These are phyloP conservation scores for Termitomyces eurrhizus DNA, from an alignment of 768 basidiomycete species.

Conservation along the genomic window DNA sequence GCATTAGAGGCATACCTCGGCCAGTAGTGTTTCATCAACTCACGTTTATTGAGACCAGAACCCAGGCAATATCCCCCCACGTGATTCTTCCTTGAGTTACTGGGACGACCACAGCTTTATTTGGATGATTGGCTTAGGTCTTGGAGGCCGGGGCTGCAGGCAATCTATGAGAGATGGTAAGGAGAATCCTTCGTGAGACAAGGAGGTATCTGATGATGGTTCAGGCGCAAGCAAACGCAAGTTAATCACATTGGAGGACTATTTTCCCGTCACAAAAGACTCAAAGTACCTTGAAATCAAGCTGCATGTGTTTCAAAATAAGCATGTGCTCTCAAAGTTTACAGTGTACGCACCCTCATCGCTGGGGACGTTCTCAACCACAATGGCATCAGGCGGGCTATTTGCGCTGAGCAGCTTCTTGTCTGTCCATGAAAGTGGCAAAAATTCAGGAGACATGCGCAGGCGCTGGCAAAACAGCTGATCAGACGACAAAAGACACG, in stretches of 20 bases:
- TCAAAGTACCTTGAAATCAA: slow-evolving; percentile 58
- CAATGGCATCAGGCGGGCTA: slow-evolving; percentile 48
- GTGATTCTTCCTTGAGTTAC: too few species aligned
- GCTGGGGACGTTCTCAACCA: slow-evolving; percentile 44
- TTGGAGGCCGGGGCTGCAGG: slow-evolving; percentile 5
- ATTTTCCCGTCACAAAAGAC: slow-evolving; percentile 28
- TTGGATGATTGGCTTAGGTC: slow-evolving; percentile 30
- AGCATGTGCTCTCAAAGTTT: slow-evolving; percentile 58
- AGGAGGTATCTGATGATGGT: slow-evolving; percentile 4
- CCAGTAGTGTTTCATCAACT: too few species aligned
- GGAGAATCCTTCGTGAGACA: background rate
- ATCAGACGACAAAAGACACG: slow-evolving; percentile 62
- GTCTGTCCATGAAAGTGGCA: slow-evolving; percentile 50
- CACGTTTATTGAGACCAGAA: too few species aligned
- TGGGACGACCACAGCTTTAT: slow-evolving; percentile 33
- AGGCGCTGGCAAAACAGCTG: slow-evolving; percentile 59
- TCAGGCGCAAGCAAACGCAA: slow-evolving; percentile 44
- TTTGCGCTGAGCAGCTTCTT: slow-evolving; percentile 40
- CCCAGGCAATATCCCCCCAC: too few species aligned
- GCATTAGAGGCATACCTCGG: too few species aligned
- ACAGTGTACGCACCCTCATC: slow-evolving; percentile 54
- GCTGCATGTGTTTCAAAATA: slow-evolving; percentile 45
- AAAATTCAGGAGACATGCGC: slow-evolving; percentile 47
- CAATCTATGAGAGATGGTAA: slow-evolving; percentile 12
- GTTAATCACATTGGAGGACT: slow-evolving; percentile 58